Conservation (phyloP, 495 filamentous ascomycete species). For the Xylaria venustula region DNA sequence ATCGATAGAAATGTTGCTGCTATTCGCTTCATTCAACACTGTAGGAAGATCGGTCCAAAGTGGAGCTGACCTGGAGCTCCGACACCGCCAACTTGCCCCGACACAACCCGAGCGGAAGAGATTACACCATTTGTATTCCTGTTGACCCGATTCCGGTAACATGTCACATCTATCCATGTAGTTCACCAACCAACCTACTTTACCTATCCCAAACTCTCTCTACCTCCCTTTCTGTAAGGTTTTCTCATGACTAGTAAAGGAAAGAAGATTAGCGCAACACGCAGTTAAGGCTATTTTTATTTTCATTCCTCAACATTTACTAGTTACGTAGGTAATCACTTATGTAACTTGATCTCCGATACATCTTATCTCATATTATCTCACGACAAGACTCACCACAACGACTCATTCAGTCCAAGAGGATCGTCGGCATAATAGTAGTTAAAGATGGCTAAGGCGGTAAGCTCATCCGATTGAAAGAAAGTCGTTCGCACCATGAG, state of each 20-base stretch:
- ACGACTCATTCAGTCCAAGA: background rate
- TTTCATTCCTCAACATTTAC: too few relatives aligned
- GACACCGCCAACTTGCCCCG: slow-evolving; percentile 1
- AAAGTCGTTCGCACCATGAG: background rate
- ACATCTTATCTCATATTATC: background rate
- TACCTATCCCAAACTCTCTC: too few relatives aligned
- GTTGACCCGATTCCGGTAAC: background rate
- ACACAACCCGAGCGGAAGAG: background rate
- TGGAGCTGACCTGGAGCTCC: slow-evolving; percentile 7
- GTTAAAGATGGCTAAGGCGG: slow-evolving; percentile 7
- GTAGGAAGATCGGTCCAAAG: background rate
- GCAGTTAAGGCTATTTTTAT: too few relatives aligned
- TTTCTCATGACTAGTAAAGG: too few relatives aligned
- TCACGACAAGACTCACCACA: background rate
- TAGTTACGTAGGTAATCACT: too few relatives aligned
- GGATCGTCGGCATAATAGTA: background rate
- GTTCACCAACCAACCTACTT: too few relatives aligned
- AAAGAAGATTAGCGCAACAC: too few relatives aligned
- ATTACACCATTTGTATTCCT: background rate
- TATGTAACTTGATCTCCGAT: too few relatives aligned
- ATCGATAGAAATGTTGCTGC: too few relatives aligned
- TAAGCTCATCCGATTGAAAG: background rate
- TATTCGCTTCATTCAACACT: too few relatives aligned
- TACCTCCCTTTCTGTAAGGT: too few relatives aligned
- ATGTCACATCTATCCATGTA: too few relatives aligned